Evolutionary conservation across 306 rosid genomes (phyloP), one percentile per base, ranked within the genome.

Genomic region (Quercus bicolor): DNA sequence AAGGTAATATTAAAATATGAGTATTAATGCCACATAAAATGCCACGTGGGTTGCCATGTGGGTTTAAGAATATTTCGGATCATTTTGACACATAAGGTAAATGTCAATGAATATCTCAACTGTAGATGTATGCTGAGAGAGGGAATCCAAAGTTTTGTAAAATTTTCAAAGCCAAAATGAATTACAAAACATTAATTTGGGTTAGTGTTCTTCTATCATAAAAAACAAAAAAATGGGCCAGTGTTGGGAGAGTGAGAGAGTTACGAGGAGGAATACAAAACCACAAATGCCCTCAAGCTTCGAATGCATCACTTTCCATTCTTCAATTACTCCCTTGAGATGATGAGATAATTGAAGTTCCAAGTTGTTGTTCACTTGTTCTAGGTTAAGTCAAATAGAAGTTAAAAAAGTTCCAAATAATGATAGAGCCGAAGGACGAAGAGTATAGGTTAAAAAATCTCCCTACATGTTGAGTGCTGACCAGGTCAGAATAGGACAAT

Each of bases 391-490:
- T 80, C 84, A 84, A 86, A 72, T 56, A 64, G 40, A 61, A 70
- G 72, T 75, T 76, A 66, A 71, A 79, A 79, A 81, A 48, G 53
- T 79, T 75, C 71, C 83, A 18, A 73, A 40, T 40, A 40, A 40
- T 40, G 3, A 40, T 40, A 40, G 45, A 8, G 45, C 45, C 45
- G 2, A 40, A 40, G 52, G 77, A 55, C 56, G 68, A 56, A 21
- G 29, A 73, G 34, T 72, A 61, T 57, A 31, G 28, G 75, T 78
- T 68, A 60, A 48, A 55, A 24, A 74, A 66, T 23, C 70, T 61
- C 57, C 52, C 55, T 69, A 71, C 79, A 80, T 72, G 61, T 88
- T 89, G 92, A 93, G 83, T 68, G 61, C 88, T 88, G 92, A 93
- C 89, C 76, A 55, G 86, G 92, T 89, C 92, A 88, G 84, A 16